Base-by-base conservation (phyloP, 1,284 basidiomycete species). In the Takashimella tepidaria region DNA sequence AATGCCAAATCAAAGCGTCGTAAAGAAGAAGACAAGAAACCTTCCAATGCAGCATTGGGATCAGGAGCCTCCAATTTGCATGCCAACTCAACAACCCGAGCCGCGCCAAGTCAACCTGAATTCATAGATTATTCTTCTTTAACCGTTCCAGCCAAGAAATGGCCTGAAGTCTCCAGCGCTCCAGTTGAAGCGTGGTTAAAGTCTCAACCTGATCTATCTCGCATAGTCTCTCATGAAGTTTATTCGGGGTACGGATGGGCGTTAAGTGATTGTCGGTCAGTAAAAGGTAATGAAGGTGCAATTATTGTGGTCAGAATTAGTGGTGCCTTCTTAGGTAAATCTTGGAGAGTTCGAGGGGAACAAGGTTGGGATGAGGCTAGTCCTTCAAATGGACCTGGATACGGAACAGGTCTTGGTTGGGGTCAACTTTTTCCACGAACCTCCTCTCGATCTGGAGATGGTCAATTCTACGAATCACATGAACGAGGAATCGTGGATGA, bases 261-360 rank as follows among this genome's bases (percentile, higher is more conserved):
- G 1, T 43, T 70, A 4, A 62, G 65, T 5, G 51, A 62, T 55
- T 54, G 56, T 3, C 47, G 51, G 0, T 44, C 57, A 4, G 37
- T 44, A 16, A 41, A 41, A 11, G 58, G 60, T 3, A 55, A 54
- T 31, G 62, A 63, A 37, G 72, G 70, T 8, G 67, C 59, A 3
- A 49, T 67, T 4, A 61, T 68, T 5, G 45, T 63, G 4, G 67
- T 73, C n/a, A 55, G 66, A 13, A 61, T 74, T 12, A 58, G 60
- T 8, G 67, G 64, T 8, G 62, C 60, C 1, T 71, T 67, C 55
- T 53, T 74, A 6, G 70, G 70, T 20, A 52, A 50, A 19, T 58
- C 57, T 2, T 74, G 71, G 70, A 64, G 61, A 44, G 57, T 76
- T 3, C 55, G 70, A 41, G 70, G 73, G 13, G 74, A 75, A 51